These are phyloP conservation scores for Kwoniella pini DNA, from an alignment of 768 basidiomycete genomes.

Conservation along the genomic window DNA sequence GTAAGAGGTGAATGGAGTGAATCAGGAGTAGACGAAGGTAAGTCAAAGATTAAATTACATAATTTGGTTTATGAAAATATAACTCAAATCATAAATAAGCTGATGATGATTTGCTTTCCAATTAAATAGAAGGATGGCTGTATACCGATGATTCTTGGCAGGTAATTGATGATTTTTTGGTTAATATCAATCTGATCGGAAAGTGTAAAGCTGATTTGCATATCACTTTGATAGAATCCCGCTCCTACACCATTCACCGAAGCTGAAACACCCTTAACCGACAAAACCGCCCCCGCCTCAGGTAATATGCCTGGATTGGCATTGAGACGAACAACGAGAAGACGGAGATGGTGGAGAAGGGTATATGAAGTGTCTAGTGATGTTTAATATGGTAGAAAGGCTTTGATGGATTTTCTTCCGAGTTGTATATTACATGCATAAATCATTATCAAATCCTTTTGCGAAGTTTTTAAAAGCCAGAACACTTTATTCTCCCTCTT, in stretches of 20 bases:
- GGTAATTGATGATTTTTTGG: slow-evolving; percentile 21
- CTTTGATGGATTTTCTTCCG: neutral
- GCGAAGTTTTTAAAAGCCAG: too few species aligned
- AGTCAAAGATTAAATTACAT: neutral
- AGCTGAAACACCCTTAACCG: slow-evolving; percentile 16
- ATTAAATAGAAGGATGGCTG: slow-evolving; percentile 48
- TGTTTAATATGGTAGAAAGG: slow-evolving; percentile 1
- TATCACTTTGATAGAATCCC: slow-evolving; percentile 18
- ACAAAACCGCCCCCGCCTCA: neutral
- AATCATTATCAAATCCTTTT: too few species aligned
- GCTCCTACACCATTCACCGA: slow-evolving; percentile 29
- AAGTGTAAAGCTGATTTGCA: neutral
- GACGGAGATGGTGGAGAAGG: slow-evolving; percentile 50
- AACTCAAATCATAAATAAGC: too few species aligned
- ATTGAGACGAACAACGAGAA: slow-evolving; percentile 35
- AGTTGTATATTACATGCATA: neutral
- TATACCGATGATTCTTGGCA: slow-evolving; percentile 54
- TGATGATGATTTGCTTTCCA: neutral
- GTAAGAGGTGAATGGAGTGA: slow-evolving; percentile 45
- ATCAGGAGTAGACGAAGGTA: slow-evolving; percentile 41
- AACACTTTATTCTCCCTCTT: too few species aligned
- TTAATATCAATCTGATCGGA: neutral
- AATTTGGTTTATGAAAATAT: neutral
- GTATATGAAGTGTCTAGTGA: slow-evolving; percentile 28
- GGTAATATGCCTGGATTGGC: slow-evolving; percentile 27